Conservation (phyloP, 2,329 filamentous ascomycete species). For the Colletotrichum higginsianum region DNA sequence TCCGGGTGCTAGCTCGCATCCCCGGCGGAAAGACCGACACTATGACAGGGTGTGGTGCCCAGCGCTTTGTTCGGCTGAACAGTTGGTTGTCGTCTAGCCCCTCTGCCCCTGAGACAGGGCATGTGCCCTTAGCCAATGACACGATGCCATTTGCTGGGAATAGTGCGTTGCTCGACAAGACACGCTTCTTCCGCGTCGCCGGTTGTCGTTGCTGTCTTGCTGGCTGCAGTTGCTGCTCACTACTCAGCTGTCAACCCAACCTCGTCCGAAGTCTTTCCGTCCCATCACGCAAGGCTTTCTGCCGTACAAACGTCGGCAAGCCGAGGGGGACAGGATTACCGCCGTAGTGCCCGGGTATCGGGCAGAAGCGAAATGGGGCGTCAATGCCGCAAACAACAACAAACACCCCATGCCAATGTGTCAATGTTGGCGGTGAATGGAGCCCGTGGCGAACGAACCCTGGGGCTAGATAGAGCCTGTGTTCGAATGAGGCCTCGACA, state of each 20-base stretch:
- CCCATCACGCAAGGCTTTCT: background rate
- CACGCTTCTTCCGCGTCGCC: constrained; percentile 30
- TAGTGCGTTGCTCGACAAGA: constrained; percentile 22
- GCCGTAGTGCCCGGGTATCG: background rate
- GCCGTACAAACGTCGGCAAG: background rate
- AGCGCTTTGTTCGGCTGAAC: constrained; percentile 29
- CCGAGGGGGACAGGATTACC: background rate
- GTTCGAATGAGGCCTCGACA: constrained; percentile 33
- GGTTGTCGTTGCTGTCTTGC: background rate
- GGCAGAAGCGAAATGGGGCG: constrained; percentile 8
- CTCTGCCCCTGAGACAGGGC: constrained; percentile 29
- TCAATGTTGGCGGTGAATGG: constrained; percentile 11
- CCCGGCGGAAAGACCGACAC: constrained; percentile 10
- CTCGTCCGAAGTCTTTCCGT: constrained; percentile 19
- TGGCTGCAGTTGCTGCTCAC: background rate
- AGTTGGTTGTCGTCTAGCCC: constrained; percentile 9
- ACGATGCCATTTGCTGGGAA: constrained; percentile 13
- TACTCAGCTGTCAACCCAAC: constrained; percentile 31
- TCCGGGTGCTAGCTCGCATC: constrained; percentile 8
- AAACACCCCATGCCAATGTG: constrained; percentile 6
- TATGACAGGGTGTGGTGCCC: constrained; percentile 23
- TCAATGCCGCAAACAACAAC: constrained; percentile 7
- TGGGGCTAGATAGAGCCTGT: background rate
- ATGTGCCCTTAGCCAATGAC: constrained; percentile 28
- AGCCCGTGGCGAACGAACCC: constrained; percentile 23